Conservation (phyloP, 345 rosid species). For the Populus tremula region DNA sequence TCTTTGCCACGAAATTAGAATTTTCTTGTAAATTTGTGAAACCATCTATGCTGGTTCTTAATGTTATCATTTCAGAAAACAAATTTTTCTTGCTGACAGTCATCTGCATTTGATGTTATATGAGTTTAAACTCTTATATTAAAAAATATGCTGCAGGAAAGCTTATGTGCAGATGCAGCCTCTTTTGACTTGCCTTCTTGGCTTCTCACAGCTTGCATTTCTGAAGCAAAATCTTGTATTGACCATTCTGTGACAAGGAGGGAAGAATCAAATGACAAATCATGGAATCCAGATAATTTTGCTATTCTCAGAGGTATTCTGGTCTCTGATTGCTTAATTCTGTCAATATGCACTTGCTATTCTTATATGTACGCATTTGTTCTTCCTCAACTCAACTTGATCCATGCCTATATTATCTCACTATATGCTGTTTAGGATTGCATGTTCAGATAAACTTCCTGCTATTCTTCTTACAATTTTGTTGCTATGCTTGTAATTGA, state of each 20-base stretch:
- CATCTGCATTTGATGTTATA: neutral
- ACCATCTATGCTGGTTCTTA: neutral
- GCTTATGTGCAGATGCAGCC: slow-evolving; percentile 91
- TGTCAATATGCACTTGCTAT: neutral
- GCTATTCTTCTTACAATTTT: neutral
- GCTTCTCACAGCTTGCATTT: slow-evolving; percentile 75
- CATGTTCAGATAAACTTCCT: slow-evolving; percentile 3
- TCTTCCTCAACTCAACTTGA: neutral
- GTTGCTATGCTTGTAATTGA: neutral
- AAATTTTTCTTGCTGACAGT: neutral
- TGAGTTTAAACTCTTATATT: slow-evolving; percentile 11
- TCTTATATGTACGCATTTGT: neutral
- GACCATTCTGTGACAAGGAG: slow-evolving; percentile 65
- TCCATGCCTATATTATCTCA: neutral
- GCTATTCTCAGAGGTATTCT: slow-evolving; percentile 83
- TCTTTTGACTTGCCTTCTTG: slow-evolving; percentile 86
- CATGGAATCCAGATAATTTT: slow-evolving; percentile 75
- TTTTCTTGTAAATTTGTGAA: neutral
- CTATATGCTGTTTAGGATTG: slow-evolving; percentile 9
- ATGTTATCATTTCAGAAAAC: slow-evolving; percentile 3
- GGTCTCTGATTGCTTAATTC: neutral
- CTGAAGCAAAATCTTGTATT: slow-evolving; percentile 81
- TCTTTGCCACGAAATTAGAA: neutral
- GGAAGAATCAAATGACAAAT: slow-evolving; percentile 59
- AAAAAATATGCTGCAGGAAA: slow-evolving; percentile 57